phyloP scores from a whole-genome alignment of 225 moss, liverwort and hornwort species.

The Marchantia paleacea region DNA sequence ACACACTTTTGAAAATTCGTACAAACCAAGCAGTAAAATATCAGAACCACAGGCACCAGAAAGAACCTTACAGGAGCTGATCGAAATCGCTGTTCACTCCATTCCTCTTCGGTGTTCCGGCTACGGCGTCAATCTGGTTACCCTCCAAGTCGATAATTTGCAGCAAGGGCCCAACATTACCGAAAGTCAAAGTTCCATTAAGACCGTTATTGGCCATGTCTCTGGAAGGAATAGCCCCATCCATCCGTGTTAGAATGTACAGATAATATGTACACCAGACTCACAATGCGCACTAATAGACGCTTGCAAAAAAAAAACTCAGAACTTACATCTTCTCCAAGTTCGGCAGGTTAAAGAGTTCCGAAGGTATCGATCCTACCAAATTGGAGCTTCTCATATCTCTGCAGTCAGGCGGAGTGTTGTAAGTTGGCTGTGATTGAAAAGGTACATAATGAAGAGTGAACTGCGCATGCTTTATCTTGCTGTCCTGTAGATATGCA shows the following conservation, averaged over 20 bases:
- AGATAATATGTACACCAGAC: neutral
- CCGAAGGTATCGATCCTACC: conserved; percentile 1
- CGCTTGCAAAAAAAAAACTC: neutral
- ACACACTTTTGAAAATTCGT: neutral
- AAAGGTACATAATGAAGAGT: neutral
- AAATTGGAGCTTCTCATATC: neutral
- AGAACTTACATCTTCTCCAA: conserved; percentile 9
- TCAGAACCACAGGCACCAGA: neutral
- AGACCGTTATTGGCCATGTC: conserved; percentile 22
- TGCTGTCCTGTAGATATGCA: too few species aligned
- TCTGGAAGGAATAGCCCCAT: conserved; percentile 17
- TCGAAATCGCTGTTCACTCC: neutral
- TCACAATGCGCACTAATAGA: neutral
- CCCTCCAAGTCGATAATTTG: conserved; percentile 17
- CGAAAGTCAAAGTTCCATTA: conserved; percentile 19
- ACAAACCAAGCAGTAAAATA: neutral
- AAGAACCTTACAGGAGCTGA: conserved; percentile 12
- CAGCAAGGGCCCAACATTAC: conserved; percentile 4
- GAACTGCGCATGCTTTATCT: too few species aligned
- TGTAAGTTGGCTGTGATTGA: neutral
- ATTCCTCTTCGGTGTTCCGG: neutral
- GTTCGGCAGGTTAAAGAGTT: neutral
- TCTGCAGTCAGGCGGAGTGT: neutral
- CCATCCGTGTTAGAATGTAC: neutral
- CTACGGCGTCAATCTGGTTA: neutral